Conservation (phyloP, 768 basidiomycete species). For the Amanita inopinata region DNA sequence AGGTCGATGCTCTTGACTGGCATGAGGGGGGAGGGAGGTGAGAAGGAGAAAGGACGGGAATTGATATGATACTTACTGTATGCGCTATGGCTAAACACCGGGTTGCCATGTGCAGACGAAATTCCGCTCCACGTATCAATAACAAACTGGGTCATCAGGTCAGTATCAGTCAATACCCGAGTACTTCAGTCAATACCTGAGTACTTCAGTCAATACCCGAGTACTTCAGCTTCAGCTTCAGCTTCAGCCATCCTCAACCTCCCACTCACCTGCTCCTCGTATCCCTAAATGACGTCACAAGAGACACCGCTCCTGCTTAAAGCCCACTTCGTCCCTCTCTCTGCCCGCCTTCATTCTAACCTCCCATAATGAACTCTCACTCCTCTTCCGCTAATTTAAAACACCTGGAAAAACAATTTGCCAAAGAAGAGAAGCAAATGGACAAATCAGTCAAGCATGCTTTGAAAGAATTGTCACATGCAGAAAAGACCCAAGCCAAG, state of each 20-base stretch:
- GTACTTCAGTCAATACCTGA: too few relatives aligned
- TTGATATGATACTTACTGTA: too few relatives aligned
- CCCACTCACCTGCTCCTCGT: neutral
- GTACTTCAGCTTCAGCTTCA: neutral
- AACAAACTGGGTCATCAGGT: too few relatives aligned
- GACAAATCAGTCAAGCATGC: constrained; percentile 39
- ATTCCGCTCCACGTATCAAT: neutral
- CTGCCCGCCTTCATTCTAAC: constrained; percentile 9
- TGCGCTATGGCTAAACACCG: too few relatives aligned
- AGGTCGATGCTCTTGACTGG: constrained; percentile 8
- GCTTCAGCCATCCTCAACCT: neutral
- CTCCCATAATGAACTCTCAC: constrained; percentile 12
- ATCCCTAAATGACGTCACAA: constrained; percentile 10
- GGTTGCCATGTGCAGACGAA: neutral
- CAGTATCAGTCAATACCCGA: too few relatives aligned
- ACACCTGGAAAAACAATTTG: constrained; percentile 32
- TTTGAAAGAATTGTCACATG: constrained; percentile 40
- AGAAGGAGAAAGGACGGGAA: neutral
- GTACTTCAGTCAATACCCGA: too few relatives aligned
- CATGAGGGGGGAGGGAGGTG: neutral
- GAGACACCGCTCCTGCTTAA: constrained; percentile 13
- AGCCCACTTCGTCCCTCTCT: constrained; percentile 10
- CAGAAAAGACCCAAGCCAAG: constrained; percentile 45
- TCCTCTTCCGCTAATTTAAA: constrained; percentile 21
- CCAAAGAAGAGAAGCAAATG: constrained; percentile 43